Base-by-base conservation (phyloP, 495 filamentous ascomycete species). In the Neurospora africana region DNA sequence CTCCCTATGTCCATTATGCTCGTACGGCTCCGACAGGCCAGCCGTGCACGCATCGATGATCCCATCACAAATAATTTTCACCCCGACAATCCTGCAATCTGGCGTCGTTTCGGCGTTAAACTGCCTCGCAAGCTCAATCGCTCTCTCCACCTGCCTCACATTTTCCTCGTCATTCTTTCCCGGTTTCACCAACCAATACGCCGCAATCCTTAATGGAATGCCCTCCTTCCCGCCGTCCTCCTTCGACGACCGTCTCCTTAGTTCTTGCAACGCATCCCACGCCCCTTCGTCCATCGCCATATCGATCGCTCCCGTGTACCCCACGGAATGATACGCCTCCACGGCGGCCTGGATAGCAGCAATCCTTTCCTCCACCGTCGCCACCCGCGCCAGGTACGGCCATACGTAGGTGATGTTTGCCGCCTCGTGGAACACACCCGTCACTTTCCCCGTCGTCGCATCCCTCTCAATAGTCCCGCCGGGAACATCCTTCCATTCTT, bases 61-160 rank as follows among this genome's bases (percentile, higher is more conserved):
- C 1, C 89, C 89, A 71, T 91, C 89, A 71, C 88, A 89, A 58
- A 91, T 91, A 27, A 91, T 80, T 73, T 91, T 91, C 75, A 91
- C 86, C n/a, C 89, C 89, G 2, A 87, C 84, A 19, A 91, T 79
- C 37, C 87, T 81, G 68, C 89, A 88, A 58, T 87, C 84, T 0
- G 86, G 88, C 19, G 79, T 83, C 2, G 82, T 86, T 0, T 73
- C 15, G 4, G 79, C 78, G 69, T 86, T 87, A 74, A 82, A 87
- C 69, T 84, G 68, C 11, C 72, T 68, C 21, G 83, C 81, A 4
- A 91, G 77, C 72, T 86, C 87, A 53, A 88, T 87, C 0, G 89
- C 89, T 13, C 86, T 83, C 38, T 90, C 87, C 0, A 91, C 86
- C 72, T 89, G 85, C 38, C 76, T 74, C 4, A 88, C 77, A 23